Conservation (phyloP, 2,329 filamentous ascomycete genomes). For the Colletotrichum theobromicola region DNA sequence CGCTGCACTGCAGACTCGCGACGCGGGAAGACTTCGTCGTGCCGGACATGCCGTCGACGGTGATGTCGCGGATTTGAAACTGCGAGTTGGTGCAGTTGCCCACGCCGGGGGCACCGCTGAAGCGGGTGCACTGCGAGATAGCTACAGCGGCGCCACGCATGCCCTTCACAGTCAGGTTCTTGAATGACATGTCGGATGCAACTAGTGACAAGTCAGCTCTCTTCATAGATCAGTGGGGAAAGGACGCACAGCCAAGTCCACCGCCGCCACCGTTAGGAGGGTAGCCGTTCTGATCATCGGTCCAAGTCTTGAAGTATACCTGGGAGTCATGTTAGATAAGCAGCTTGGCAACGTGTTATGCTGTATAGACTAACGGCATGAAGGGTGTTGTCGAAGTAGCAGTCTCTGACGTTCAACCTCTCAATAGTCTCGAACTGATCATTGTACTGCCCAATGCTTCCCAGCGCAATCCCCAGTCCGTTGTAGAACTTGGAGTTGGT, state of each 20-base stretch:
- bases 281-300: slow-evolving; percentile 45
- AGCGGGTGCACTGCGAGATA: slow-evolving; percentile 35
- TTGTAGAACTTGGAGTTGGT: slow-evolving; percentile 44
- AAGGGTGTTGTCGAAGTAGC: slow-evolving; percentile 39
- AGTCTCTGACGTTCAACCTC: slow-evolving; percentile 42
- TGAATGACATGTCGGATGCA: slow-evolving; percentile 1
- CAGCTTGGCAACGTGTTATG: background rate
- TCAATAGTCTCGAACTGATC: slow-evolving; percentile 47
- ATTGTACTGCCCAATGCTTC: slow-evolving; percentile 53
- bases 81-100: slow-evolving; percentile 37
- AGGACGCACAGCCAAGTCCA: slow-evolving; percentile 43
- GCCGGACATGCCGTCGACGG: slow-evolving; percentile 9
- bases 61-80: slow-evolving; percentile 34
- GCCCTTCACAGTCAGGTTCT: slow-evolving; percentile 11
- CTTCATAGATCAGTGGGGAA: background rate
- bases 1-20: slow-evolving; percentile 4
- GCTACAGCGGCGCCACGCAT: slow-evolving; percentile 29
- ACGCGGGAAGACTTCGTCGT: slow-evolving; percentile 7
- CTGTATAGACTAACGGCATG: slow-evolving; percentile 34
- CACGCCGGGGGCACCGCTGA: slow-evolving; percentile 31
- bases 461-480: slow-evolving; percentile 49
- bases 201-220: background rate
- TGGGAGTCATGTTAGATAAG: slow-evolving; percentile 34
- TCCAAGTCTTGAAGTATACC: slow-evolving; percentile 57
- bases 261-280: slow-evolving; percentile 56